Base-by-base conservation (phyloP, 306 rosid species). In the Morella rubra region DNA sequence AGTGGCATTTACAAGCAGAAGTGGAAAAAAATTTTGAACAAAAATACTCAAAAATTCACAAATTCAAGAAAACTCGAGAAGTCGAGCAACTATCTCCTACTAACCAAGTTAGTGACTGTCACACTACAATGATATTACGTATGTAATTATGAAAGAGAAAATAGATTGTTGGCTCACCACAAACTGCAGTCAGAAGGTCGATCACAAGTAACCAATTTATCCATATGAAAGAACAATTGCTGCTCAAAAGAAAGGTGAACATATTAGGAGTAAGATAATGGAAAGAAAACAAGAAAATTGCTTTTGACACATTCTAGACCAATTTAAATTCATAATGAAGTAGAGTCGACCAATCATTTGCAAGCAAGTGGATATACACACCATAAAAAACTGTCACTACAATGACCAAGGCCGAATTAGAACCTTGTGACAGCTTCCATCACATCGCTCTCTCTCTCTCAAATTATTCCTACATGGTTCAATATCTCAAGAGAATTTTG, bases 141-240 rank as follows among this genome's bases (percentile, higher is more conserved):
- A 16, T n/a, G 41, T 59, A 47, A 7, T 27, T 72, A 50, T 55
- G 70, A 72, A 64, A 56, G 61, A 77, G 56, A 76, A 51, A 69
- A 74, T 64, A 58, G 76, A 73, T 47, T 32, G 79, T 56, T 76
- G 54, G 81, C 96, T 88, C 84, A 95, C 99, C 99, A 95, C 62
- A 91, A 68, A 61, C 73, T 81, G 88, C 91, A 84, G 73, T 82
- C 82, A 72, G 91, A 85, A 74, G 97, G 97, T 72, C 87, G 85
- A 78, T 81, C 96, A 73, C 95, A 89, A 46, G 86, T 77, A 81
- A 87, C 86, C 85, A 89, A 60, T 81, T 80, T 92, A 87, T 92
- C 98, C 87, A 95, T 72, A 90, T 84, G 87, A 79, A 80, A 78
- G 87, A 95, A 90, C 76, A 95, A 46, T 78, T 89, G 89, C 99